A percentile compares a stretch with the other conserved stretches of the same genome.
Evolutionary conservation across 2,329 filamentous ascomycete species (phyloP).

Genomic region (Alternaria consortialis): DNA sequence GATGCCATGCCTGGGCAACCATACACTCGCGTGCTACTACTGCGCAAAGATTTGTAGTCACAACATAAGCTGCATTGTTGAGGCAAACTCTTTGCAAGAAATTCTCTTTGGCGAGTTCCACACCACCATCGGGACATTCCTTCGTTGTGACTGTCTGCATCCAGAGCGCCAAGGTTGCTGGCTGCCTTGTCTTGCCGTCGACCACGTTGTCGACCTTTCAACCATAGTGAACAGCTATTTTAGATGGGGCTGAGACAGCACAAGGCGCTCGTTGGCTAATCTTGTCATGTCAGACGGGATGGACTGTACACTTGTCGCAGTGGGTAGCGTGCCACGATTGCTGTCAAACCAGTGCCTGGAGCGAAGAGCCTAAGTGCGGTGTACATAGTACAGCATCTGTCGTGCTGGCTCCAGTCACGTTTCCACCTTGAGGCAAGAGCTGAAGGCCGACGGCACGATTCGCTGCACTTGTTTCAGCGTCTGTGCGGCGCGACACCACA

Average conservation of each 20-base stretch:
- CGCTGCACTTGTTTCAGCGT: constrained; percentile 33
- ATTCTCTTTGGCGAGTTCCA: constrained; percentile 1
- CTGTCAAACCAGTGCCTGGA: too few relatives aligned
- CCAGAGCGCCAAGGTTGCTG: constrained; percentile 26
- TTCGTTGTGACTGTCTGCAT: not conserved
- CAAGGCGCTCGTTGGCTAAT: not conserved
- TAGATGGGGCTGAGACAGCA: constrained; percentile 7
- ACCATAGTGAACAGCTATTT: not conserved
- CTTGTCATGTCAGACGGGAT: not conserved
- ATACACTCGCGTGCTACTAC: not conserved
- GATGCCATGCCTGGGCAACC: not conserved
- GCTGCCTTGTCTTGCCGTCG: constrained; percentile 11
- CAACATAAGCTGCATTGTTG: constrained; percentile 9
- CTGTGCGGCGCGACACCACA: constrained; percentile 21
- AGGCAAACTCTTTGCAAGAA: constrained; percentile 16
- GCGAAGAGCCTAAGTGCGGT: not conserved
- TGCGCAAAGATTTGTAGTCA: constrained; percentile 6
- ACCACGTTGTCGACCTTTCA: constrained; percentile 24
- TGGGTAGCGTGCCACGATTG: constrained; percentile 13
- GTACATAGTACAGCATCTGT: not conserved
- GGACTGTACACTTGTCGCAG: constrained; percentile 13
- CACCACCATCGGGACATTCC: not conserved
- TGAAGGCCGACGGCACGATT: constrained; percentile 24
- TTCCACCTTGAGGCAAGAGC: constrained; percentile 10
- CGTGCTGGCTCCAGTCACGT: constrained; percentile 29